These are phyloP conservation scores for Hymenoscyphus fraxineus DNA, from an alignment of 2,329 filamentous ascomycete species.

Conservation along the genomic window DNA sequence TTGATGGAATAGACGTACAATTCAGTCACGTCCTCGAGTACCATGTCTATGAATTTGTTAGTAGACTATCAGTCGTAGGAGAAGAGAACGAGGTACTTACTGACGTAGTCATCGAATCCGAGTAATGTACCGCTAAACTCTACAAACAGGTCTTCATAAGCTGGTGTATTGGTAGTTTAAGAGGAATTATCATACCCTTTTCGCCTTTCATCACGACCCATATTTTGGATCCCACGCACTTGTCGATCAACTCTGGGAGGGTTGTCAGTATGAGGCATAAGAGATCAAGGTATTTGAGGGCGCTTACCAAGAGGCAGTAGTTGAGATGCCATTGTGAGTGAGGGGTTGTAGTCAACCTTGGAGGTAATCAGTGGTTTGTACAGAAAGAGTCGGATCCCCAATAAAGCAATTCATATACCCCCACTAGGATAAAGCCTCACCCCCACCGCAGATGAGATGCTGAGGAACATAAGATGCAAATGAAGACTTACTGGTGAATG, in stretches of 20 bases:
- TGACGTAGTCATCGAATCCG: conserved; percentile 99
- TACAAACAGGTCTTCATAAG: conserved; percentile 38
- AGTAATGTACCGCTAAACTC: conserved; percentile 94
- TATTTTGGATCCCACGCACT: conserved; percentile 95
- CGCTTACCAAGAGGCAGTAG: conserved; percentile 32
- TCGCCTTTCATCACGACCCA: conserved; percentile 99
- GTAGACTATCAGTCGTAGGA: neutral
- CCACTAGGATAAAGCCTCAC: neutral
- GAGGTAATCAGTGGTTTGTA: neutral
- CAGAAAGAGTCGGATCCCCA: neutral
- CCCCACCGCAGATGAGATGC: neutral
- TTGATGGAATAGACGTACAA: conserved; percentile 58
- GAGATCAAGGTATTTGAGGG: neutral
- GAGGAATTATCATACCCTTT: conserved; percentile 64
- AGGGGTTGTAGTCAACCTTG: neutral
- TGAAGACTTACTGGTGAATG: neutral
- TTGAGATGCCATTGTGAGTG: conserved; percentile 32
- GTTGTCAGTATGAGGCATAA: conserved; percentile 20
- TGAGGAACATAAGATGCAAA: neutral
- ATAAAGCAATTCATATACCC: neutral
- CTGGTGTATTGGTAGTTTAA: no score
- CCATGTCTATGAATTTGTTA: conserved; percentile 70
- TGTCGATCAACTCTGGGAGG: conserved; percentile 86
- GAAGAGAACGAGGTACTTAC: conserved; percentile 56
- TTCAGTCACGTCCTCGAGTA: conserved; percentile 94